These are phyloP conservation scores for Blepharisma japonicum DNA, from an alignment of 73 alveolate genomes.

Conservation along the genomic window DNA sequence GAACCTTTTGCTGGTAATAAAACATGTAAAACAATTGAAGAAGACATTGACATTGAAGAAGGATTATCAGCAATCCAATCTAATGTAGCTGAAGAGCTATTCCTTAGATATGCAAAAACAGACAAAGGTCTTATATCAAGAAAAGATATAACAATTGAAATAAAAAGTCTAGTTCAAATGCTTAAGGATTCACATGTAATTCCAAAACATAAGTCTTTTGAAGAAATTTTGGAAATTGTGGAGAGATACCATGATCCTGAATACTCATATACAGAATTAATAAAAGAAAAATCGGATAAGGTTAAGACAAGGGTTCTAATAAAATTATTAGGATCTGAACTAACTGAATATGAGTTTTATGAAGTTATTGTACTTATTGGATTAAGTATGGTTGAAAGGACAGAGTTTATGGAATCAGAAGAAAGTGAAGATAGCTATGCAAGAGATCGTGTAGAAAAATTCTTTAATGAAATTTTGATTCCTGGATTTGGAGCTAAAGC, in stretches of 20 bases:
- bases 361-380: conserved; percentile 12
- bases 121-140: conserved; percentile 12
- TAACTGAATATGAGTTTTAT: conserved; percentile 22
- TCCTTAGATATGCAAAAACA: not conserved
- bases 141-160: not conserved
- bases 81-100: not conserved
- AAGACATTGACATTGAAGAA: conserved; percentile 14
- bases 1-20: not conserved
- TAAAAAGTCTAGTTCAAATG: not conserved
- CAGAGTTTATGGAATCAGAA: not conserved
- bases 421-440: not conserved
- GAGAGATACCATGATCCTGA: conserved; percentile 23
- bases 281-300: not conserved
- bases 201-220: not conserved
- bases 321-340: conserved; percentile 9
- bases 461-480: not conserved
- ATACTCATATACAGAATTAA: not conserved
- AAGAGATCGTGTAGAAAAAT: conserved; percentile 2
- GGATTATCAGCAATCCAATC: not conserved
- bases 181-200: not conserved
- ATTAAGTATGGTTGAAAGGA: not conserved
- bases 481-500: conserved; percentile 13
- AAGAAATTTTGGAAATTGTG: conserved; percentile 3
- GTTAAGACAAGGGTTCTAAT: conserved; percentile 9
- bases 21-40: conserved; percentile 16